phyloP scores from a whole-genome alignment of 2,329 filamentous ascomycete genomes.

The Arachnopeziza araneosa region DNA sequence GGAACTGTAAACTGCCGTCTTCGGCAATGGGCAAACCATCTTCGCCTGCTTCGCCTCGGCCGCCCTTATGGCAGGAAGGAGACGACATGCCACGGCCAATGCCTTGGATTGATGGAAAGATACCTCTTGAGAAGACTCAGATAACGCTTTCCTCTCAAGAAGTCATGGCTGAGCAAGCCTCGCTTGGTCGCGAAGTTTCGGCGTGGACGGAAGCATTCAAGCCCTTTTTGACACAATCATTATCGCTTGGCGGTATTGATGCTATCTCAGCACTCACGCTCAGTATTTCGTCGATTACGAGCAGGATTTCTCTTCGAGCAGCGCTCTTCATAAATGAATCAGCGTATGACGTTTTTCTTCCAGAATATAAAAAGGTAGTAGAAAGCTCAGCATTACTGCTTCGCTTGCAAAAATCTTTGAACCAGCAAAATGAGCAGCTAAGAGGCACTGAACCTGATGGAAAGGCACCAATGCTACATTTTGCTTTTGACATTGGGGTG shows the following conservation, averaged over 20 bases:
- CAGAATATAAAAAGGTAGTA: constrained; percentile 14
- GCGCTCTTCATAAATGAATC: constrained; percentile 15
- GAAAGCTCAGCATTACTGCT: constrained; percentile 5
- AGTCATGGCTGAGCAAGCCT: constrained; percentile 8
- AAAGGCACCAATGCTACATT: constrained; percentile 29
- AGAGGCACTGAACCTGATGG: neutral
- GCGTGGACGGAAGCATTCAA: constrained; percentile 13
- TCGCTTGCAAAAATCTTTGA: constrained; percentile 5
- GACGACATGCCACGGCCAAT: constrained; percentile 6
- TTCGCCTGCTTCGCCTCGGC: neutral
- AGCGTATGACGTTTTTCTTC: constrained; percentile 15
- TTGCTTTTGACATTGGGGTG: constrained; percentile 58
- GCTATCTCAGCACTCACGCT: constrained; percentile 17
- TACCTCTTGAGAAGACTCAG: constrained; percentile 4
- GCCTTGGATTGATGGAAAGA: constrained; percentile 15
- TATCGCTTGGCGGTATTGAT: constrained; percentile 5
- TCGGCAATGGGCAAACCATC: neutral
- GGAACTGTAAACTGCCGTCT: neutral
- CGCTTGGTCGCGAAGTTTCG: constrained; percentile 9
- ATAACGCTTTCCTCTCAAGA: constrained; percentile 3
- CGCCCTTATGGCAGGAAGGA: neutral
- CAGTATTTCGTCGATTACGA: constrained; percentile 8
- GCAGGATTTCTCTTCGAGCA: constrained; percentile 13
- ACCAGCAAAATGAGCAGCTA: neutral
- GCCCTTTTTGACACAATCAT: constrained; percentile 5